phyloP scores from a whole-genome alignment of 106 monocot genomes.

The Amphibolis antarctica region DNA sequence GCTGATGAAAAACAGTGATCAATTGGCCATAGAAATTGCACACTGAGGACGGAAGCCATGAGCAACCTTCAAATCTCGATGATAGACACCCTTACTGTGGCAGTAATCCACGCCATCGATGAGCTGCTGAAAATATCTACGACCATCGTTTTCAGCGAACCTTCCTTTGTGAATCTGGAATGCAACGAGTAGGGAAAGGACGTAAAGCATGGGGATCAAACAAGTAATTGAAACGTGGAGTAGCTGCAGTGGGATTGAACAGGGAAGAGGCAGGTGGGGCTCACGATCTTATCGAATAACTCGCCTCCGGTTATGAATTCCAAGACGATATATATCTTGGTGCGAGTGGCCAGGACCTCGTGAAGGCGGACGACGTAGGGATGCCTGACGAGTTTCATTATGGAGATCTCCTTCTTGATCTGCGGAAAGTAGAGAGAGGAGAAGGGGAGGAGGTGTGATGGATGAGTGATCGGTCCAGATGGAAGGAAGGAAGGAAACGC shows the following conservation, averaged over 20 bases:
- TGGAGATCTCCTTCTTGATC: conserved; percentile 74
- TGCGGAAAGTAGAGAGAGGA: not conserved
- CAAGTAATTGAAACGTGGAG: too few relatives aligned
- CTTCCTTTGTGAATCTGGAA: conserved; percentile 63
- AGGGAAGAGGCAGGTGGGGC: not conserved
- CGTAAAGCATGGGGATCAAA: too few relatives aligned
- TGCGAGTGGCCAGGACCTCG: conserved; percentile 84
- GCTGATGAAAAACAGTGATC: conserved; percentile 2
- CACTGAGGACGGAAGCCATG: not conserved
- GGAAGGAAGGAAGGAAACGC: too few relatives aligned
- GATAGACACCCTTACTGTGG: conserved; percentile 84
- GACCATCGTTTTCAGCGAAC: conserved; percentile 65
- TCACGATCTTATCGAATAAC: conserved; percentile 95
- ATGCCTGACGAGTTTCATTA: conserved; percentile 77
- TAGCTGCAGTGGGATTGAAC: not conserved
- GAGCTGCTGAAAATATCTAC: conserved; percentile 91
- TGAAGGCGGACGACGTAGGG: conserved; percentile 64
- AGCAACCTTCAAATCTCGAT: conserved; percentile 85
- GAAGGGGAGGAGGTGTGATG: not conserved
- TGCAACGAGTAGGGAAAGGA: not conserved
- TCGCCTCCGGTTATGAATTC: conserved; percentile 94
- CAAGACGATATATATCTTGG: conserved; percentile 90
- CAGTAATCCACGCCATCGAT: conserved; percentile 93
- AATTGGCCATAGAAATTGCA: not conserved
- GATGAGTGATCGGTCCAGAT: not conserved